Base-by-base conservation (phyloP, 2,329 filamentous ascomycete genomes). In the Apiospora marii region DNA sequence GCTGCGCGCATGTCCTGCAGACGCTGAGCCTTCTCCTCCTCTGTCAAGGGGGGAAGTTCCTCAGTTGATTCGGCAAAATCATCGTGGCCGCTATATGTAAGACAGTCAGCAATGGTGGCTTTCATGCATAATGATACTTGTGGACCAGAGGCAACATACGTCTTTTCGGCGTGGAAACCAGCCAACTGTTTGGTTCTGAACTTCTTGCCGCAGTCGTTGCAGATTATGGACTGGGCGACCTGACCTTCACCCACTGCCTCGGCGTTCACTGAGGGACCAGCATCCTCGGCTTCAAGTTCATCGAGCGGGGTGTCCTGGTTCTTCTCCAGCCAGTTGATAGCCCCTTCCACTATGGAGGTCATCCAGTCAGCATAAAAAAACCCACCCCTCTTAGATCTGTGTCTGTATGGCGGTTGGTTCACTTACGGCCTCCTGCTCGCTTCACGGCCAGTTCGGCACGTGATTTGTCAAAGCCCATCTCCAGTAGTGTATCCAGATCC, bases 51-150 rank as follows among this genome's bases (percentile, higher is more conserved):
- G 3, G 93, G 92, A 76, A 99, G 92, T 80, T 97, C 95, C 79
- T 98, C 96, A 4, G 94, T 96, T 0, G 95, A 98, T 82, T 99
- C 95, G 27, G 93, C 90, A 81, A 99, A 99, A 83, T 98, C 93
- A 67, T 92, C 90, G 82, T 99, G 96, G 68, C 94, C 93, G 12
- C 91, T 93, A 72, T 30, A 34, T n/a, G 12, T 37, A 69, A 76
- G 24, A 69, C 16, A 48, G 70, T 78, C 27, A 78, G 75, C 51
- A 43, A 67, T n/a, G 58, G 27, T 13, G 34, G 16, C 16, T 19
- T 19, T 22, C 19, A n/a, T 19, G 34, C 14, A 58, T 1, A 13
- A 14, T 8, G 14, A 61, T 12, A 37, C 16, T 22, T 22, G 3
- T 37, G 30, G 16, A 30, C 8, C 27, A 37, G 10, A 49, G 19